Percentiles rank a stretch among this genome's conserved stretches.
Conservation (phyloP, 2,329 filamentous ascomycete genomes). For the Rutstroemia sp. region DNA sequence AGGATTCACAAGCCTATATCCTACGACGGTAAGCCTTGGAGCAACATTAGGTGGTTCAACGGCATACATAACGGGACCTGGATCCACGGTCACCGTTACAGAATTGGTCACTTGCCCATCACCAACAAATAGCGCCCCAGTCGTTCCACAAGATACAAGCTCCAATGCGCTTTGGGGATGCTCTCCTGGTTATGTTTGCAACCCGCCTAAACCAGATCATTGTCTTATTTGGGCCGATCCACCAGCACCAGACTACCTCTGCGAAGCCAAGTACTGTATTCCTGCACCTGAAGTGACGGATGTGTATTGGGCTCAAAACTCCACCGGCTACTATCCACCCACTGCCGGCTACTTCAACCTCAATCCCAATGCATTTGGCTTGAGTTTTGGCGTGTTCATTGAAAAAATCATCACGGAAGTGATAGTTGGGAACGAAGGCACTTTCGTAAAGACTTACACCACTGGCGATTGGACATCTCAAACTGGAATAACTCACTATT, state of each 20-base stretch:
- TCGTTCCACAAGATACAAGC: constrained; percentile 21
- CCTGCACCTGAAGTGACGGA: constrained; percentile 25
- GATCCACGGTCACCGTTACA: constrained; percentile 14
- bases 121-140: constrained; percentile 19
- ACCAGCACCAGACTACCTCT: constrained; percentile 33
- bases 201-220: constrained; percentile 30
- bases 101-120: constrained; percentile 17
- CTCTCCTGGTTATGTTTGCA: constrained; percentile 36
- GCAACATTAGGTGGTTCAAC: constrained; percentile 3
- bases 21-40: constrained; percentile 8
- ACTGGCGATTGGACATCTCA: constrained; percentile 52
- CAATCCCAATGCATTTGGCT: constrained; percentile 53
- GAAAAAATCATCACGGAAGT: constrained; percentile 33
- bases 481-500: constrained; percentile 37
- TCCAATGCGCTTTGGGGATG: constrained; percentile 35
- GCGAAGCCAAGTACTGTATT: constrained; percentile 34
- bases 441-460: constrained; percentile 34
- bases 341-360: constrained; percentile 56
- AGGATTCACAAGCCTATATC: constrained; percentile 8
- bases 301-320: constrained; percentile 36
- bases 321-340: constrained; percentile 45
- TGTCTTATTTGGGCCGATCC: constrained; percentile 35
- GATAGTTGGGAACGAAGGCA: constrained; percentile 18
- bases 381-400: constrained; percentile 55
- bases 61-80: constrained; percentile 6